Evolutionary conservation across 2,329 filamentous ascomycete genomes (phyloP), one percentile per base, ranked within the genome.

Genomic region (Laburnicola sp.): DNA sequence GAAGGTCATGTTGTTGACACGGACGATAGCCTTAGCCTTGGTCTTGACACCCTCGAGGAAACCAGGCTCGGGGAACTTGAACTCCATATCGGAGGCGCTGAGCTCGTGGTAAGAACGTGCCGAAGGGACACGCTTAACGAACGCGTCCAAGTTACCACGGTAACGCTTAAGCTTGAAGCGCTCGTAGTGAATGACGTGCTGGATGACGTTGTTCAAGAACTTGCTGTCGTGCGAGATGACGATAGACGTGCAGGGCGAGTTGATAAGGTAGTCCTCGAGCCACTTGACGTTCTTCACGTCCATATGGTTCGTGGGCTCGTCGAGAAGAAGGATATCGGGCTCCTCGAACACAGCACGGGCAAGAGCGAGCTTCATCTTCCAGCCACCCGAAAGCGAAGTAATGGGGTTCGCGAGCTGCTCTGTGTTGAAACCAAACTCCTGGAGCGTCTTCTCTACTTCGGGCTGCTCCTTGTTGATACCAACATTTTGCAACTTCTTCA

Each of bases 31-130:
- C 89, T 97, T 97, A 75, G 94, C 93, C 88, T 99, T 97, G 80
- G 94, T 97, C 90, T 99, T 99, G 83, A 99, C 94, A 89, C 94
- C 94, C 83, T 97, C 94, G 23, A 99, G 91, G 90, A 96, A 97
- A 88, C 94, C 94, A 73, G 94, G 94, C 82, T 97, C 94, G 50
- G 94, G 94, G 89, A 99, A 99, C 78, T 82, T 86, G 87, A 99
- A 99, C 81, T 97, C 91, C 68, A 97, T 87, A 78, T 97, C 94
- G 60, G 91, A 95, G 72, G 92, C 94, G 75, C 91, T 88, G 60
- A 99, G 91, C 83, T 97, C 93, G 82, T 97, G 97, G 89, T 99
- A 99, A 10, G 94, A 97, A 77, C 86, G 87, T 75, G 94, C 94
- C 57, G 88, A 86, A 64, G 94, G 94, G 71, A 93, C 86, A 76